These are phyloP conservation scores for Picea glauca DNA, from an alignment of 75 land plant species.

Conservation along the genomic window DNA sequence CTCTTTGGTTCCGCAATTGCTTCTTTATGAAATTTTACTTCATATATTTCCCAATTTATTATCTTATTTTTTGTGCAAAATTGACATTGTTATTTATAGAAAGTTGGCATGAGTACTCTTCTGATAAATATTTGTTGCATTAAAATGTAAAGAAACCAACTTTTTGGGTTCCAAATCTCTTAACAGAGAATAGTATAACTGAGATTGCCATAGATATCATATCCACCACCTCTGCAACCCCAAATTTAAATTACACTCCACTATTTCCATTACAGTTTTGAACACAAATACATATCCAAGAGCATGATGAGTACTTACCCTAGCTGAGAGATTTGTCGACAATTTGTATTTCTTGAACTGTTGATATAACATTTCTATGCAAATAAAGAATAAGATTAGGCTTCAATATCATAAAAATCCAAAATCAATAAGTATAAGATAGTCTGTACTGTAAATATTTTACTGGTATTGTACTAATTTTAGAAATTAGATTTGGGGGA, in stretches of 20 bases:
- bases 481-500: neutral
- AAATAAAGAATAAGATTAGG: neutral
- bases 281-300: neutral
- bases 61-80: too few relatives aligned
- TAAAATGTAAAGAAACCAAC: too few relatives aligned
- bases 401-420: too few relatives aligned
- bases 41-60: too few relatives aligned
- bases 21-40: too few relatives aligned
- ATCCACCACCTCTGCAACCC: constrained; percentile 32
- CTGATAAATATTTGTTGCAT: too few relatives aligned
- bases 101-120: too few relatives aligned
- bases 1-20: too few relatives aligned
- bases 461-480: too few relatives aligned
- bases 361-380: constrained; percentile 55
- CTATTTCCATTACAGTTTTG: neutral
- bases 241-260: neutral
- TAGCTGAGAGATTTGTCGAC: constrained; percentile 10
- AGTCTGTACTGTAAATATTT: too few relatives aligned
- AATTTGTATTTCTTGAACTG: constrained; percentile 66
- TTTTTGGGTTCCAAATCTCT: constrained; percentile 51
- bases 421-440: too few relatives aligned
- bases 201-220: constrained; percentile 30
- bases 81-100: too few relatives aligned
- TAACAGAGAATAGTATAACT: constrained; percentile 29
- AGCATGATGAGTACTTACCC: neutral